Conservation (phyloP, 192 early-diverging fungal species). For the Endogone sp. region DNA sequence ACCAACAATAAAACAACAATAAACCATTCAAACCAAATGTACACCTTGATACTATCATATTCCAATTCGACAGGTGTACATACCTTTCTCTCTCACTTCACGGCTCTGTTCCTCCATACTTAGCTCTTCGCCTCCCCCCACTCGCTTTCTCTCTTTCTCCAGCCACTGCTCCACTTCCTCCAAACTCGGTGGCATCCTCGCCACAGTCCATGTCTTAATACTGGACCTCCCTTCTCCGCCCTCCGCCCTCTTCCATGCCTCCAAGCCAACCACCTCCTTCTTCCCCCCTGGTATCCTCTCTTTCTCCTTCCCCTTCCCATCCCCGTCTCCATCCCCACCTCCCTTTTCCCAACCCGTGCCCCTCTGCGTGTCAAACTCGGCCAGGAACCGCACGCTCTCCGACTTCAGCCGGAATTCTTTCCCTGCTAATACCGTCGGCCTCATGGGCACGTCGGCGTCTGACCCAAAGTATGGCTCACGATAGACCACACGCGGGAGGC, state of each 20-base stretch:
- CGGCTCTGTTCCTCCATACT: no score
- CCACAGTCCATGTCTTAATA: slow-evolving; percentile 29
- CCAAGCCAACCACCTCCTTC: not conserved
- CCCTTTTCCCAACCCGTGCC: not conserved
- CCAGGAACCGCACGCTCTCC: slow-evolving; percentile 16
- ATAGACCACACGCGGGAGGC: slow-evolving; percentile 32
- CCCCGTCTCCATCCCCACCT: slow-evolving; percentile 7
- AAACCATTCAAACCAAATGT: no score
- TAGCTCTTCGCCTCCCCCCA: no score
- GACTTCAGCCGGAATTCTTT: slow-evolving; percentile 48
- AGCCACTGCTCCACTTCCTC: slow-evolving; percentile 34
- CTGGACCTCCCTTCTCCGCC: not conserved
- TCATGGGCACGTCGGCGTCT: slow-evolving; percentile 49
- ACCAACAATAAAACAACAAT: no score
- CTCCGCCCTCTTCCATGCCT: not conserved
- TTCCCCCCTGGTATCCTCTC: not conserved
- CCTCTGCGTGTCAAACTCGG: slow-evolving; percentile 8
- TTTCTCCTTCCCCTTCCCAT: slow-evolving; percentile 12
- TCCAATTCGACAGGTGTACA: no score
- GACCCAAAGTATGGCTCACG: slow-evolving; percentile 59
- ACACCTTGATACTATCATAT: no score
- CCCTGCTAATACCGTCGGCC: slow-evolving; percentile 52
- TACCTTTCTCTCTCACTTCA: no score
- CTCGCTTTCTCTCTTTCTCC: slow-evolving; percentile 31
- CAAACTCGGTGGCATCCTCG: slow-evolving; percentile 35